phyloP scores from a whole-genome alignment of 176 grass and related monocot genomes.

The Saccharum spontaneum region DNA sequence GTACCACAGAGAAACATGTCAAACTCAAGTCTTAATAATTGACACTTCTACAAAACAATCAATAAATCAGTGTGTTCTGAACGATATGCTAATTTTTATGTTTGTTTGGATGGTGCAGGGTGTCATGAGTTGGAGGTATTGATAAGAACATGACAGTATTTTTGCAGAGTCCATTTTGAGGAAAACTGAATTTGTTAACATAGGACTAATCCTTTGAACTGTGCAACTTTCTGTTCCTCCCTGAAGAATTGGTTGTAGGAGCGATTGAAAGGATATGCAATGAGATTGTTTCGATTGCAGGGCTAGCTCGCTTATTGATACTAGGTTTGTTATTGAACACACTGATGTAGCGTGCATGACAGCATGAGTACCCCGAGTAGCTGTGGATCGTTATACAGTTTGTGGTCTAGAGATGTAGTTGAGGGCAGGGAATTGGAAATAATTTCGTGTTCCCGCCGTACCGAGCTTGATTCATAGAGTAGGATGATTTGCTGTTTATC shows the following conservation, averaged over 20 bases:
- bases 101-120: conserved; percentile 36
- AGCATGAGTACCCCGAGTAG: not conserved
- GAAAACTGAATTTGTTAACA: not conserved
- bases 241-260: not conserved
- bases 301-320: not conserved
- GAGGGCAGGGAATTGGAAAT: not conserved
- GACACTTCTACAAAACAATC: not conserved
- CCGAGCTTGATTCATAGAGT: not conserved
- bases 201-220: not conserved
- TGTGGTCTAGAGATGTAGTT: not conserved
- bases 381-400: not conserved
- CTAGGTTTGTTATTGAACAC: too few species aligned
- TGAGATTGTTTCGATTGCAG: not conserved
- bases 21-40: not conserved
- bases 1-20: not conserved
- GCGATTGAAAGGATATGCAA: not conserved
- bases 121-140: conserved; percentile 9
- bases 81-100: not conserved
- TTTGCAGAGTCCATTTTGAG: not conserved
- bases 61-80: not conserved
- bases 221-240: not conserved
- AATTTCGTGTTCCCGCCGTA: not conserved
- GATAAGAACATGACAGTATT: not conserved
- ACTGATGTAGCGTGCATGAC: not conserved
- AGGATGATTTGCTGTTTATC: not conserved